Percentiles rank a stretch among this genome's conserved stretches.
Conservation (phyloP, 2,329 filamentous ascomycete species). For the Paraconiothyrium brasiliense region DNA sequence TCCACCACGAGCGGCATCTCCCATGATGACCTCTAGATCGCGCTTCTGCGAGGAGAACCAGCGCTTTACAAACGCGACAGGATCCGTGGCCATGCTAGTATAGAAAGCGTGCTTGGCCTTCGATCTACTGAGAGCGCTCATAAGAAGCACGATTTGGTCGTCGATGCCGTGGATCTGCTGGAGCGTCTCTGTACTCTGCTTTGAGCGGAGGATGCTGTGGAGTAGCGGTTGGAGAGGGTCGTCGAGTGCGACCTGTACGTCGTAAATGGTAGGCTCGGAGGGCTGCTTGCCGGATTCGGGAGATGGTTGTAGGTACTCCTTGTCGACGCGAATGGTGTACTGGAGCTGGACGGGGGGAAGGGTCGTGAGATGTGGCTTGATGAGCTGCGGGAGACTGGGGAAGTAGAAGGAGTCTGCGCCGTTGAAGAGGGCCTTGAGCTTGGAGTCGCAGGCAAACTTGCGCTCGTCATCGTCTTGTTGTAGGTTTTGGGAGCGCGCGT, state of each 20-base stretch:
- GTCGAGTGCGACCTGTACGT: conserved; percentile 84
- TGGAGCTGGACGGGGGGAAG: conserved; percentile 83
- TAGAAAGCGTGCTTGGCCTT: conserved; percentile 94
- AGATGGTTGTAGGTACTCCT: conserved; percentile 61
- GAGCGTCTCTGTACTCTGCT: conserved; percentile 68
- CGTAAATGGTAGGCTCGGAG: conserved; percentile 84
- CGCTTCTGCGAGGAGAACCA: conserved; percentile 93
- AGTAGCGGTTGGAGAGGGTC: conserved; percentile 79
- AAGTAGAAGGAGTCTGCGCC: conserved; percentile 79
- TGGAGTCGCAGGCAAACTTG: conserved; percentile 88
- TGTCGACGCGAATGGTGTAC: conserved; percentile 93
- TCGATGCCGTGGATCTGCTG: conserved; percentile 81
- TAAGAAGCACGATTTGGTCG: conserved; percentile 82
- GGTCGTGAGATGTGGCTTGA: conserved; percentile 79
- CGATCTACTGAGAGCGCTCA: conserved; percentile 83
- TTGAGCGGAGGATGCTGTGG: conserved; percentile 58
- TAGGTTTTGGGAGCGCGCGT: conserved; percentile 83
- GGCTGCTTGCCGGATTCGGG: conserved; percentile 73
- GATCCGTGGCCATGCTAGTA: conserved; percentile 79
- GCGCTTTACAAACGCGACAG: conserved; percentile 81
- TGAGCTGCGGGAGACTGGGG: conserved; percentile 82
- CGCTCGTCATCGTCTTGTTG: conserved; percentile 96
- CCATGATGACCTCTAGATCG: conserved; percentile 87
- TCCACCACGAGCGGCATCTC: conserved; percentile 73
- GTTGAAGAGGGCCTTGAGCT: conserved; percentile 79